phyloP scores from a whole-genome alignment of 129 eudicot species.

The Escallonia herrerae region DNA sequence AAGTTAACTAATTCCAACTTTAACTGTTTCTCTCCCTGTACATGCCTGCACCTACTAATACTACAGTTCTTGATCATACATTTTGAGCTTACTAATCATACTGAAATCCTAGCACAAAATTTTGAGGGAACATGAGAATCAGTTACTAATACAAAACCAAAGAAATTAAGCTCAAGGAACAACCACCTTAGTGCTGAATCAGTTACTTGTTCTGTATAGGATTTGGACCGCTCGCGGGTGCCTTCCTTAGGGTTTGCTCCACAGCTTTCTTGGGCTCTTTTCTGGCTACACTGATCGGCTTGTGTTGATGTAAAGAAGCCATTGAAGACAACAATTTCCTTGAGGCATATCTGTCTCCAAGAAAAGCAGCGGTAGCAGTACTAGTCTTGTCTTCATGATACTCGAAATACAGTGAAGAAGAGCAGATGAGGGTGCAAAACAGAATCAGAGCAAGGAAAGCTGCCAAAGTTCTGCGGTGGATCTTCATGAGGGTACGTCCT shows the following conservation, averaged over 20 bases:
- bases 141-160: background rate
- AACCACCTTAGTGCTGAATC: background rate
- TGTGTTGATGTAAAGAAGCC: background rate
- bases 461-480: background rate
- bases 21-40: too few relatives aligned
- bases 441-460: slow-evolving; percentile 1
- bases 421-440: slow-evolving; percentile 1
- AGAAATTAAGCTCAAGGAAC: too few relatives aligned
- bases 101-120: too few relatives aligned
- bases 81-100: too few relatives aligned
- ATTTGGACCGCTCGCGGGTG: slow-evolving; percentile 22
- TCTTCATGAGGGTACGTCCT: slow-evolving; percentile 7
- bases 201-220: slow-evolving; percentile 28
- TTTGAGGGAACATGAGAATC: too few relatives aligned
- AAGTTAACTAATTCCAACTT: too few relatives aligned
- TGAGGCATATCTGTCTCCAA: background rate
- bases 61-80: too few relatives aligned
- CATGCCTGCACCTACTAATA: too few relatives aligned
- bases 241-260: slow-evolving; percentile 28
- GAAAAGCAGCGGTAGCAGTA: background rate
- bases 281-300: background rate
- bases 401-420: slow-evolving; percentile 1
- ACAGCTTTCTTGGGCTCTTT: slow-evolving; percentile 41
- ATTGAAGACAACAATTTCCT: slow-evolving; percentile 20
- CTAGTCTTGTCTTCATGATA: background rate